phyloP scores from a whole-genome alignment of 2,329 filamentous ascomycete genomes.

The Teratosphaeria viscida region DNA sequence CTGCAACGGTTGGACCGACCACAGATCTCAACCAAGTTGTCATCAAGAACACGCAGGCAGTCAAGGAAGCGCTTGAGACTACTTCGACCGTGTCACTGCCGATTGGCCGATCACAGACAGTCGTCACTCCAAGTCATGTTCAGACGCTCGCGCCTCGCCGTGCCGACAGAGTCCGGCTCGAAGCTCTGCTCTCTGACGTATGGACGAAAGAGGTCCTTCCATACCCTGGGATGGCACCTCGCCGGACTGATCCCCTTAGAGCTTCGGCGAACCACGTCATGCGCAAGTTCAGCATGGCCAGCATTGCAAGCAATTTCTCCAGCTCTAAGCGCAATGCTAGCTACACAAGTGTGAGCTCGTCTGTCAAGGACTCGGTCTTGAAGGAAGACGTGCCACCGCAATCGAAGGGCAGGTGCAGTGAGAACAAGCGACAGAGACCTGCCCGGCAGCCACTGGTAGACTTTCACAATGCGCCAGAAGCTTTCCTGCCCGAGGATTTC shows the following conservation, averaged over 20 bases:
- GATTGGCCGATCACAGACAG: slow-evolving; percentile 69
- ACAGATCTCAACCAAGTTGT: slow-evolving; percentile 64
- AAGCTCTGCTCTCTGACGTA: slow-evolving; percentile 62
- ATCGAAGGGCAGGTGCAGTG: not conserved
- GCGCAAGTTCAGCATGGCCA: slow-evolving; percentile 74
- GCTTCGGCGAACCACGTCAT: slow-evolving; percentile 79
- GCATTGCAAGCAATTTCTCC: slow-evolving; percentile 65
- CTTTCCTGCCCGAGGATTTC: slow-evolving; percentile 40
- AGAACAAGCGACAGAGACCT: not conserved
- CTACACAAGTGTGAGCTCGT: slow-evolving; percentile 29
- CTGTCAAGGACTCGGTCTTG: slow-evolving; percentile 1
- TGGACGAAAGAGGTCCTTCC: slow-evolving; percentile 76
- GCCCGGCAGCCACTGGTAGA: slow-evolving; percentile 27
- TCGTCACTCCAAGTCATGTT: slow-evolving; percentile 58
- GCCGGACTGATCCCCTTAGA: slow-evolving; percentile 58
- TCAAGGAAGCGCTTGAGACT: slow-evolving; percentile 44
- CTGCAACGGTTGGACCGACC: slow-evolving; percentile 62
- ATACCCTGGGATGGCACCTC: slow-evolving; percentile 68
- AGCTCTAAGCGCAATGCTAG: slow-evolving; percentile 66
- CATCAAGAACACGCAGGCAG: slow-evolving; percentile 70
- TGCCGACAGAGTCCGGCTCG: slow-evolving; percentile 66
- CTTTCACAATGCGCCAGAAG: slow-evolving; percentile 38
- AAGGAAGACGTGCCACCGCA: slow-evolving; percentile 17
- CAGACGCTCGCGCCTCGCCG: slow-evolving; percentile 64
- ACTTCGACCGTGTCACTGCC: slow-evolving; percentile 36